Evolutionary conservation across 768 basidiomycete genomes (phyloP).

Genomic region (Kwoniella pini): DNA sequence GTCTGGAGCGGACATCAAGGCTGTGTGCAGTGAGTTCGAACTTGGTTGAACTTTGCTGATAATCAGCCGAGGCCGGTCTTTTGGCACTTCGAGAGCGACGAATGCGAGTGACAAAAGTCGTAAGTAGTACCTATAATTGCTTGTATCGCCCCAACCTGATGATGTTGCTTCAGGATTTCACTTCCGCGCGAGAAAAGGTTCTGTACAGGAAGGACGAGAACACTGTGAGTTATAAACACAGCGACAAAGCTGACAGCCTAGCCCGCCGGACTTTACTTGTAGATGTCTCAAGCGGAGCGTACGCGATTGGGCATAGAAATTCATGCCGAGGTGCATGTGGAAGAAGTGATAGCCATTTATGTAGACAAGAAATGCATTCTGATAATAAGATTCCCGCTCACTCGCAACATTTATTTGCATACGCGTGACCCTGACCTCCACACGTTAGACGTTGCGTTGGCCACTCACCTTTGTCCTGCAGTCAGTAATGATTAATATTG

Average conservation of each 20-base stretch:
- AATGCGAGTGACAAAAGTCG: constrained; percentile 55
- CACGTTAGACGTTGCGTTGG: neutral
- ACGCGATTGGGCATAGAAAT: no score
- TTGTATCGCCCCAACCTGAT: constrained; percentile 5
- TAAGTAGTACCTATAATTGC: constrained; percentile 84
- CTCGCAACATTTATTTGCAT: no score
- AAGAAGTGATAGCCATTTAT: no score
- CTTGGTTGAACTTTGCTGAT: constrained; percentile 4
- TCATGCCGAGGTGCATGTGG: no score
- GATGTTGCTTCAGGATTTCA: constrained; percentile 79
- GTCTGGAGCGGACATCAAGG: constrained; percentile 98
- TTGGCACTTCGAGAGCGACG: constrained; percentile 89
- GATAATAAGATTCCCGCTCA: no score
- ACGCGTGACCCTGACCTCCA: neutral
- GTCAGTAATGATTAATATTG: neutral
- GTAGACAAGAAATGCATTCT: no score
- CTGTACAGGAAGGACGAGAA: constrained; percentile 97
- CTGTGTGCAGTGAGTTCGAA: constrained; percentile 66
- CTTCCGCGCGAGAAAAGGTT: constrained; percentile 89
- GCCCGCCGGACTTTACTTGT: constrained; percentile 32
- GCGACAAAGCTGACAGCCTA: constrained; percentile 9
- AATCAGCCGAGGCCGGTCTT: constrained; percentile 85
- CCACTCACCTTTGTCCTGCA: neutral
- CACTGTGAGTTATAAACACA: constrained; percentile 56
- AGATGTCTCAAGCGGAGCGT: neutral